These are phyloP conservation scores for Rhizophagus clarus DNA, from an alignment of 192 early-diverging fungal genomes.

Conservation along the genomic window DNA sequence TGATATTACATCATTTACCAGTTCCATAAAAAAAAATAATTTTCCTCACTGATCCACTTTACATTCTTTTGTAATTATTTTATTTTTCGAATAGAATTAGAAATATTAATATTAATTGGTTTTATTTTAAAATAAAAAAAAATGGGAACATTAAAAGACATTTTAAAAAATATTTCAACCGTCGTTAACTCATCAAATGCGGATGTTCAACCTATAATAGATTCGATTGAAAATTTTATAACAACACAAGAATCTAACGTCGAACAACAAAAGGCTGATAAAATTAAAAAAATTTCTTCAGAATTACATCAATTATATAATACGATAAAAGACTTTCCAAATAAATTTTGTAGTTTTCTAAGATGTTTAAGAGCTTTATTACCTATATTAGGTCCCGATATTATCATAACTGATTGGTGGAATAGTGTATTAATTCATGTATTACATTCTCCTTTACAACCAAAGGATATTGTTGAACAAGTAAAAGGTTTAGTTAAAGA, in stretches of 20 bases:
- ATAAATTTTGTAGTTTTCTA: conserved; percentile 7
- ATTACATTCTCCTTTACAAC: conserved; percentile 27
- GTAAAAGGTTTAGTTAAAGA: conserved; percentile 9
- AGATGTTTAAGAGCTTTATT: conserved; percentile 27
- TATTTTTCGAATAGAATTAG: too few species aligned
- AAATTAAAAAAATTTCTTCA: background rate
- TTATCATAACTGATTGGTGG: conserved; percentile 44
- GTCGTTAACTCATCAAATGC: conserved; percentile 7
- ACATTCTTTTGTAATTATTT: too few species aligned
- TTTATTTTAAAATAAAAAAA: background rate
- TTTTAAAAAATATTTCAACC: background rate
- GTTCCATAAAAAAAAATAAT: too few species aligned
- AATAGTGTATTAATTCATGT: conserved; percentile 38
- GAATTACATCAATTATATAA: conserved; percentile 6
- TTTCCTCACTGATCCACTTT: too few species aligned
- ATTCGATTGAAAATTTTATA: conserved; percentile 13
- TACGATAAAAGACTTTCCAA: background rate
- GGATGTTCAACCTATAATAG: background rate
- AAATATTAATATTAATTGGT: too few species aligned
- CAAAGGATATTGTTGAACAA: conserved; percentile 27
- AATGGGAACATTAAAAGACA: conserved; percentile 8
- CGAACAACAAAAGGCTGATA: conserved; percentile 7
- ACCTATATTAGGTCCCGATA: conserved; percentile 41
- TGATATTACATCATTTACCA: too few species aligned
- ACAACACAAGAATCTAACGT: background rate